Base-by-base conservation (phyloP, 169 alveolate genomes). In the Pseudocohnilembus persalinus region DNA sequence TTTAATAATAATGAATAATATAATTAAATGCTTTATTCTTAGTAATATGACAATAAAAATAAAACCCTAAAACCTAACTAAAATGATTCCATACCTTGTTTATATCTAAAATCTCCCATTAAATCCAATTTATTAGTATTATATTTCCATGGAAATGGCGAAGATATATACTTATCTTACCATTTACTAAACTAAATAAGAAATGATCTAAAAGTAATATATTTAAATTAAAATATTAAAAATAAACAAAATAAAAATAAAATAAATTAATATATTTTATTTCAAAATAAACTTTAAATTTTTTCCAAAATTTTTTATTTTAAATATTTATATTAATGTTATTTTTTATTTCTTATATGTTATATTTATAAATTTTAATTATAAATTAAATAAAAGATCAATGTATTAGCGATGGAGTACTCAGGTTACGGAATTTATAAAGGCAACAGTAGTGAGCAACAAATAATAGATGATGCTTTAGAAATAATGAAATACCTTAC, bases 401-500 rank as follows among this genome's bases (percentile, higher is more conserved):
- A 93, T 87, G 87, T 90, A 0, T 83, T 94, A 76, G 95, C 93
- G 68, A 89, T 94, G 0, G 97, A 94, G 81, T 94, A 88, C 78
- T 96, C 97, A 29, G 96, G 96, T 32, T 95, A 95, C 88, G 96
- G 97, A 32, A 88, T 91, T 34, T 93, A 95, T 83, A 31, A 82
- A 30, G 90, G 91, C 74, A 89, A 64, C 1, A 81, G 89, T 1
- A 91, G 80, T 82, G 94, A 94, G 4, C 96, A 93, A 35, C 31
- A 28, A 65, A 88, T 95, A 72, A 64, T 88, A 82, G 82, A 88
- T 49, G 97, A 95, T 89, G 96, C 96, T 27, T 83, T 89, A 65
- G 82, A 88, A 63, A 87, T 95, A 24, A 90, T 88, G 81, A 91
- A 91, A 32, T 93, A 91, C 80, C 84, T 93, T 16, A 92, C 89